A percentile compares a stretch with the other conserved stretches of the same genome.
phyloP scores from a whole-genome alignment of 805 yeast species.

The Yamadazyma olivae region DNA sequence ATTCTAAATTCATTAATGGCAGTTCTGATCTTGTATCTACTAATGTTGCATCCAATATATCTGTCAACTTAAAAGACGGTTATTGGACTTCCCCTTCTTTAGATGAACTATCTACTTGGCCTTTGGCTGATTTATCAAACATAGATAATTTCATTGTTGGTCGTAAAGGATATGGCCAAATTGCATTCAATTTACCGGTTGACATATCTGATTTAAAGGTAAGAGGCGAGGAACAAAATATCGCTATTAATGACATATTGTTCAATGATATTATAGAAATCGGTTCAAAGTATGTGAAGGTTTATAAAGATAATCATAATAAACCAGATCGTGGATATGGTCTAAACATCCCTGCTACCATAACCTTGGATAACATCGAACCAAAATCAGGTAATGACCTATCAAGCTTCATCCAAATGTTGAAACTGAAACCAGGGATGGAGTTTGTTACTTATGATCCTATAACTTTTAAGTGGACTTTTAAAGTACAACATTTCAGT shows the following conservation, averaged over 20 bases:
- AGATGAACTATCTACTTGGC: conserved; percentile 40
- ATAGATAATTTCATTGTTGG: conserved; percentile 69
- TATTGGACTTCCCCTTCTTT: conserved; percentile 76
- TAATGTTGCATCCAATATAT: conserved; percentile 1
- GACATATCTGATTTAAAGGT: conserved; percentile 55
- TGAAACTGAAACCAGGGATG: conserved; percentile 62
- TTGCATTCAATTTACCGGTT: conserved; percentile 65
- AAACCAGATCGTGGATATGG: conserved; percentile 69
- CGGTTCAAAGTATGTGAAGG: conserved; percentile 51
- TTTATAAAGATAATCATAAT: conserved; percentile 50
- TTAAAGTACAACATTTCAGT: conserved; percentile 87
- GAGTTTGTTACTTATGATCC: conserved; percentile 80
- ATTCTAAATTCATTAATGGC: conserved; percentile 5
- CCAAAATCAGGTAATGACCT: conserved; percentile 48
- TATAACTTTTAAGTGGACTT: conserved; percentile 70
- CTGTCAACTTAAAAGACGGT: conserved; percentile 23
- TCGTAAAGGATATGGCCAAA: conserved; percentile 63
- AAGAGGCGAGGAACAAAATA: conserved; percentile 29
- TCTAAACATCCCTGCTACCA: conserved; percentile 72
- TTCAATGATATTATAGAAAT: conserved; percentile 37
- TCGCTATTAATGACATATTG: conserved; percentile 40
- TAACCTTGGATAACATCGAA: conserved; percentile 59
- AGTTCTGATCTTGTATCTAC: neutral
- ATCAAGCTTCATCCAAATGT: conserved; percentile 43
- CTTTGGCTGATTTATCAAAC: conserved; percentile 46